Percentiles rank a stretch among this genome's conserved stretches.
These are phyloP conservation scores for Stellera chamaejasme DNA, from an alignment of 345 rosid genomes.

Conservation along the genomic window DNA sequence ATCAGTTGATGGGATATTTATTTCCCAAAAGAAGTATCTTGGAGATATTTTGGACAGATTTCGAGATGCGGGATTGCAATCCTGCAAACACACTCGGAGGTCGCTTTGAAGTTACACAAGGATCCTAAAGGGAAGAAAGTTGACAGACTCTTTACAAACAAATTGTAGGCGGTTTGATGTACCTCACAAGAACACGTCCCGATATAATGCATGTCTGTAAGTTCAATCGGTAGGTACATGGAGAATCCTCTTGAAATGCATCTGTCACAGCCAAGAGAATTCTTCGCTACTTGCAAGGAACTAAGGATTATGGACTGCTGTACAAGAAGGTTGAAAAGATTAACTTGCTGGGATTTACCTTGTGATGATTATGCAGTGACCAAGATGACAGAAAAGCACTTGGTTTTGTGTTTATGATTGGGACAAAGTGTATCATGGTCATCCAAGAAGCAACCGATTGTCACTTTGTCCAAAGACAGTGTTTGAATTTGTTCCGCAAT, in stretches of 20 bases:
- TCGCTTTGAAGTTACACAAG: too few species aligned
- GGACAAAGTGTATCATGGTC: background rate
- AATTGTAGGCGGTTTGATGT: background rate
- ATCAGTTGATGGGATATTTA: too few species aligned
- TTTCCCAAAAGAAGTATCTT: background rate
- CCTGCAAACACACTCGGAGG: background rate
- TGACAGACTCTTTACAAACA: background rate
- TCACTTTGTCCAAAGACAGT: background rate
- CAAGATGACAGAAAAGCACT: background rate
- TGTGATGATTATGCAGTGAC: constrained; percentile 1
- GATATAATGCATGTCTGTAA: background rate
- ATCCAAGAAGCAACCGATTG: constrained; percentile 1
- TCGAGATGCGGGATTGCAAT: background rate
- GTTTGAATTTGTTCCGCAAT: background rate
- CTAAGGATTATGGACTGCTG: background rate
- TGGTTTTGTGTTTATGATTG: background rate
- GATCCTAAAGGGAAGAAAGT: too few species aligned
- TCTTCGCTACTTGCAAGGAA: background rate
- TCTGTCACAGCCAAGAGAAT: background rate
- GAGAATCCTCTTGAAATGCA: background rate
- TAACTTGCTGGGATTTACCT: background rate
- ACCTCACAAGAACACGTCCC: background rate
- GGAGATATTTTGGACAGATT: background rate
- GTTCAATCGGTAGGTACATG: background rate
- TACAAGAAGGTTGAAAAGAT: too few species aligned